Evolutionary conservation across 2,329 filamentous ascomycete genomes (phyloP), one percentile per base, ranked within the genome.

Genomic region (Cercospora nicotianae): DNA sequence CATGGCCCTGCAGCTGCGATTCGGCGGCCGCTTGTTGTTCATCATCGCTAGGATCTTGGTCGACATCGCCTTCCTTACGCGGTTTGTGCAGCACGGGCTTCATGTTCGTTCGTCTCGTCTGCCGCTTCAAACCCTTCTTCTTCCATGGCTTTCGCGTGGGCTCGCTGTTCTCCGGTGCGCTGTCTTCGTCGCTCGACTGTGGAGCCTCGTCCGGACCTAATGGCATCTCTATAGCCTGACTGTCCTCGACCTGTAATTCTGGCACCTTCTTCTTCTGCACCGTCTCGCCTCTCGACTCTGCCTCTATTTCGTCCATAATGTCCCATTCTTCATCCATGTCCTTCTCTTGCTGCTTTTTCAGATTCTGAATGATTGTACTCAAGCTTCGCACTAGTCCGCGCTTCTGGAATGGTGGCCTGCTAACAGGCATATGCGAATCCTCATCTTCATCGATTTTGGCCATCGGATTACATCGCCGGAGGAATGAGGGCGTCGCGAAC

Each of bases 91-190:
- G 23, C 9, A 77, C 75, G 9, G 77, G 77, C 70, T 72, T 72
- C 75, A 78, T 91, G 68, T 89, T 93, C 65, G 87, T 84, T 59
- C 85, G 83, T 69, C 89, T 84, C 3, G 92, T 94, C 65, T 91
- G 92, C 69, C 92, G 85, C 82, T 95, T 95, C 77, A 91, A 86
- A 0, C 91, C 91, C 82, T 91, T 92, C 85, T 95, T 95, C 84
- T 94, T 94, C 83, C 86, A 94, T 1, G 87, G 79, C 64, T 84
- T 87, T 42, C 88, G 77, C 2, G 82, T 87, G 12, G 85, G 66
- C 13, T 71, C 73, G 28, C 73, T 71, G 10, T 55, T 63, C 20
- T 75, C 75, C 2, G 57, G 63, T n/a, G 79, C 76, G 3, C 77
- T 76, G 0, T 86, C 84, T 66, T 90, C 87, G 66, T 91, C 89